Evolutionary conservation across 208 protist species (phyloP), one percentile per base, ranked within the genome.

Genomic region (Wallacemonas sp.): DNA sequence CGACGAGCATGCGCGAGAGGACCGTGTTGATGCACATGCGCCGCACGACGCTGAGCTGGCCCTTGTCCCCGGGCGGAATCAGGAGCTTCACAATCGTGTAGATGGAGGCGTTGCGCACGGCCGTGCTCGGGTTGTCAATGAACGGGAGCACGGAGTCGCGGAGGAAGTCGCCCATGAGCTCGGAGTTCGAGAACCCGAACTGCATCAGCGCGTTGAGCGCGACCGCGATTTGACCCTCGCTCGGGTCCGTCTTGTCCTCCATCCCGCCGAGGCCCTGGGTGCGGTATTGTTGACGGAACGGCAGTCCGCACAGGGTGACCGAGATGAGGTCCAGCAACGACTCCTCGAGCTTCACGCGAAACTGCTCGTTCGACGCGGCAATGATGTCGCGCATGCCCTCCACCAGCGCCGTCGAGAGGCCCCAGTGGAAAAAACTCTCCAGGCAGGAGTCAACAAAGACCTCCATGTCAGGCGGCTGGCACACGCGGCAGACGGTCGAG

Each of bases 251-350:
- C 18, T 79, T 70, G 0, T 50, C 50, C 22, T 71, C 44, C 7
- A 77, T 41, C 38, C 49, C 59, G 4, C 42, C 61, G 25, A 64
- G 57, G 7, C 59, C 45, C 26, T 76, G 61, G 0, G 67, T 49
- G 39, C 68, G 69, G 39, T 55, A 31, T 31, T 91, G 82, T 45
- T 96, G 90, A 1, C 90, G 70, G 59, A 96, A 96, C 4, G 90
- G 90, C 4, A 93, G 65, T 18, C 87, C 87, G 57, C 87, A 96
- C 2, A 96, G 80, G 26, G 90, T 96, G 36, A 96, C 72, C 26
- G 90, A 96, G 69, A 96, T 96, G 81, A 92, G 87, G 67, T 96
- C 90, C 11, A 96, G 78, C 57, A 96, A 63, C 26, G 78, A 81
- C 64, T 93, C 84, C 64, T 93, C 87, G 42, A 96, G 57, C 67